These are phyloP conservation scores for Hemileccinum rubropunctum DNA, from an alignment of 768 basidiomycete genomes.

Conservation along the genomic window DNA sequence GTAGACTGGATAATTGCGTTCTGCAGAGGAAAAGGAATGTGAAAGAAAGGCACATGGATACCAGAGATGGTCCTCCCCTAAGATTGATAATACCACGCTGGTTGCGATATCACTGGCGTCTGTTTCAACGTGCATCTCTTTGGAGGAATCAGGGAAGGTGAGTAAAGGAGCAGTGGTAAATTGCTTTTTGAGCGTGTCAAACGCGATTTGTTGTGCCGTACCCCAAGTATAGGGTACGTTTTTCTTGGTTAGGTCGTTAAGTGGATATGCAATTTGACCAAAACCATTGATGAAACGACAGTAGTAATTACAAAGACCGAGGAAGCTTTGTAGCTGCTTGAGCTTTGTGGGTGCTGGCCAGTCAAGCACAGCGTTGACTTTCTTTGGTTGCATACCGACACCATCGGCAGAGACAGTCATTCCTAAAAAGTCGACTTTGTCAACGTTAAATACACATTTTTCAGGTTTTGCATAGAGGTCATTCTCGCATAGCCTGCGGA, in stretches of 20 bases:
- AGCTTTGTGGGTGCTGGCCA: slow-evolving; percentile 30
- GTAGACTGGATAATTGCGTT: neutral
- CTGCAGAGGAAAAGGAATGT: too few species aligned
- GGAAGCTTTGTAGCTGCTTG: slow-evolving; percentile 31
- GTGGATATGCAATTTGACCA: neutral
- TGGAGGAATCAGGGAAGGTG: too few species aligned
- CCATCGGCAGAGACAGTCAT: slow-evolving; percentile 29
- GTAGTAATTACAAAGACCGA: slow-evolving; percentile 23
- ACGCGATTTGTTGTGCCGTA: too few species aligned
- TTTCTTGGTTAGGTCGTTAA: neutral
- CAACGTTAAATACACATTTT: too few species aligned
- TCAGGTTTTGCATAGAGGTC: too few species aligned
- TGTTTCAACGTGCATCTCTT: neutral
- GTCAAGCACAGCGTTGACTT: slow-evolving; percentile 37
- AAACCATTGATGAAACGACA: neutral
- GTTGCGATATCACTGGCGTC: neutral
- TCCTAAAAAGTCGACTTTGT: neutral
- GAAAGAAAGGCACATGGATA: too few species aligned
- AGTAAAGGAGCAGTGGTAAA: neutral
- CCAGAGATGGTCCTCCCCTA: too few species aligned
- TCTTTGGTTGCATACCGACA: slow-evolving; percentile 33
- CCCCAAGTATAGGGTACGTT: too few species aligned
- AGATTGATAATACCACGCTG: too few species aligned
- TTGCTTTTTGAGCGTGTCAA: neutral
- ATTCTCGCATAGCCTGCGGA: too few species aligned